Evolutionary conservation across 208 protist genomes (phyloP).

Genomic region (Trypanosoma congolense): DNA sequence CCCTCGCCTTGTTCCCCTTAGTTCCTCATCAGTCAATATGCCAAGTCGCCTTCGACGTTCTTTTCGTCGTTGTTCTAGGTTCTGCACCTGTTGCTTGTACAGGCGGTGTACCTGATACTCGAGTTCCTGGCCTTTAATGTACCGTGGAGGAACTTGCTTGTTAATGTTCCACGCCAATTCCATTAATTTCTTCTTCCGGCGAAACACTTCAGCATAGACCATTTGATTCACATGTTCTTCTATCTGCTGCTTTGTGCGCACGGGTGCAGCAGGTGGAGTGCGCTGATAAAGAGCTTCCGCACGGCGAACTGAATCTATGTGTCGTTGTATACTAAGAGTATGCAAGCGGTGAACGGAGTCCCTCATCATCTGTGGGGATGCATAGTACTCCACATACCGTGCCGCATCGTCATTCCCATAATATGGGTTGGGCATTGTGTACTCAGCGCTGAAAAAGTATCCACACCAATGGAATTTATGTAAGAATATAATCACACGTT

Average conservation of each 20-base stretch:
- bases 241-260: slow-evolving; percentile 54
- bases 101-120: slow-evolving; percentile 53
- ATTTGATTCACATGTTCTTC: slow-evolving; percentile 56
- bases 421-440: slow-evolving; percentile 71
- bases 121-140: slow-evolving; percentile 29
- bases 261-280: slow-evolving; percentile 28
- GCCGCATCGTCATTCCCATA: slow-evolving; percentile 61
- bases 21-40: slow-evolving; percentile 17
- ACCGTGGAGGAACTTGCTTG: slow-evolving; percentile 24
- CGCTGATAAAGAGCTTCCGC: slow-evolving; percentile 38
- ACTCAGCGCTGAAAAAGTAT: neutral
- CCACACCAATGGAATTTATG: too few species aligned
- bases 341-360: slow-evolving; percentile 75
- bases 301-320: slow-evolving; percentile 34
- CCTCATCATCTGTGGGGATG: slow-evolving; percentile 56
- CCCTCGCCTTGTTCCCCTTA: neutral
- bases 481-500: too few species aligned
- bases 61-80: slow-evolving; percentile 26
- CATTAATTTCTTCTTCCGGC: slow-evolving; percentile 56
- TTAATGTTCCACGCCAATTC: slow-evolving; percentile 65
- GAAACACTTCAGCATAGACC: slow-evolving; percentile 60
- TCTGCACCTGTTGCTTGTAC: slow-evolving; percentile 55
- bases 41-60: slow-evolving; percentile 42
- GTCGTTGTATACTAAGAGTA: slow-evolving; percentile 34
- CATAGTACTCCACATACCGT: slow-evolving; percentile 71